Evolutionary conservation across 495 filamentous ascomycete species (phyloP).

Genomic region (Hyphodiscus hymeniophilus): DNA sequence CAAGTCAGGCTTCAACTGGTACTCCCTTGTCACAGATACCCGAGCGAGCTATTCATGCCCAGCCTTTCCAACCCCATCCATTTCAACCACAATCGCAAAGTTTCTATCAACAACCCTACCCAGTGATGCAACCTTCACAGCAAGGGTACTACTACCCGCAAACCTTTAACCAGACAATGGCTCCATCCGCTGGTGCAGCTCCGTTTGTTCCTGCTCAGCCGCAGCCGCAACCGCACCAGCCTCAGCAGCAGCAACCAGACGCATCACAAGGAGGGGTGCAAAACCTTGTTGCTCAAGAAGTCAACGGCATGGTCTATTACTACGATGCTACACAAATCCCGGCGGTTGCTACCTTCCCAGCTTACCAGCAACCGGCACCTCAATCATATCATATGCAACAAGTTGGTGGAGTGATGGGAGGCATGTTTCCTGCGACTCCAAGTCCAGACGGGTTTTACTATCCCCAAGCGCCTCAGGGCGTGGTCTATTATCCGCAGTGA

Average conservation of each 20-base stretch:
- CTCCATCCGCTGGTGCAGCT: slow-evolving; percentile 35
- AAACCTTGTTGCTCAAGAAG: slow-evolving; percentile 81
- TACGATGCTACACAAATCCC: slow-evolving; percentile 67
- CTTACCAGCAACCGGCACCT: slow-evolving; percentile 34
- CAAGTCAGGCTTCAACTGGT: slow-evolving; percentile 65
- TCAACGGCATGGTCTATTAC: slow-evolving; percentile 93
- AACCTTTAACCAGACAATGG: slow-evolving; percentile 47
- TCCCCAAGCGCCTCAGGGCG: slow-evolving; percentile 47
- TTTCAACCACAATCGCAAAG: slow-evolving; percentile 41
- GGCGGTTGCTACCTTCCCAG: slow-evolving; percentile 40
- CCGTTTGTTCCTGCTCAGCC: slow-evolving; percentile 51
- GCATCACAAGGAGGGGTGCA: slow-evolving; percentile 32
- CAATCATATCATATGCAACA: slow-evolving; percentile 32
- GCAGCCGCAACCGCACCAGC: slow-evolving; percentile 30
- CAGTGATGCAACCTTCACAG: slow-evolving; percentile 38
- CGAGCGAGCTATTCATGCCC: slow-evolving; percentile 87
- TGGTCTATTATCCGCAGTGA: slow-evolving; percentile 62
- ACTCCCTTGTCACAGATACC: slow-evolving; percentile 93
- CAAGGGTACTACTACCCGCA: slow-evolving; percentile 48
- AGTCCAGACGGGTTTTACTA: slow-evolving; percentile 66
- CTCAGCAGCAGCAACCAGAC: slow-evolving; percentile 35
- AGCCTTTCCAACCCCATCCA: slow-evolving; percentile 76
- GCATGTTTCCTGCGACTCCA: slow-evolving; percentile 74
- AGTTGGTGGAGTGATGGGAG: slow-evolving; percentile 56
- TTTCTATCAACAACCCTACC: slow-evolving; percentile 51